Conservation (phyloP, 768 basidiomycete species). For the Russula emetica region DNA sequence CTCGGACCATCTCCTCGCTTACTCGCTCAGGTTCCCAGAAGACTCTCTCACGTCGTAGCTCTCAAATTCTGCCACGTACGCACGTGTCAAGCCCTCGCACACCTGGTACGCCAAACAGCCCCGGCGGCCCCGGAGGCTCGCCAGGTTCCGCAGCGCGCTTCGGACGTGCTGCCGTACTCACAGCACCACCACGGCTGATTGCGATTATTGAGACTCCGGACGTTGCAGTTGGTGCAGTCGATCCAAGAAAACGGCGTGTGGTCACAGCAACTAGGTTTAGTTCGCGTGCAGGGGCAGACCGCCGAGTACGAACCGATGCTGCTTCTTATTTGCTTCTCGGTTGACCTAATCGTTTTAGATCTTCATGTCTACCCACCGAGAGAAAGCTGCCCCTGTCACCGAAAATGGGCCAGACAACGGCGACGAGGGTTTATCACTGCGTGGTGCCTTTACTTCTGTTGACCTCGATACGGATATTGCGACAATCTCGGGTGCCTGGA, state of each 20-base stretch:
- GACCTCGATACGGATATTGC: conserved; percentile 63
- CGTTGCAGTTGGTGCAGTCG: conserved; percentile 84
- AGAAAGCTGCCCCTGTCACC: conserved; percentile 40
- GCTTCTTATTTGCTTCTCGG: background rate
- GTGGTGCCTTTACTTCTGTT: conserved; percentile 39
- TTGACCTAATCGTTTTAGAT: conserved; percentile 44
- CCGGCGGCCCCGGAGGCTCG: conserved; percentile 28
- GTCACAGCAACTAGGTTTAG: conserved; percentile 88
- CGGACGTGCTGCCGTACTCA: conserved; percentile 71
- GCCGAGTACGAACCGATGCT: conserved; percentile 52
- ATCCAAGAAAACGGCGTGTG: conserved; percentile 76
- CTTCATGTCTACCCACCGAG: conserved; percentile 76
- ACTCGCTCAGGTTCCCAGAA: conserved; percentile 49
- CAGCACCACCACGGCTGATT: conserved; percentile 78
- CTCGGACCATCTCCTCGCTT: conserved; percentile 48
- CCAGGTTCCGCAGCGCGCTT: conserved; percentile 45
- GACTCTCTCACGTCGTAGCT: conserved; percentile 42
- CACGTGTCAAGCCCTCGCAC: conserved; percentile 40
- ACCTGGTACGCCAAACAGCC: conserved; percentile 46
- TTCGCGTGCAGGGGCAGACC: conserved; percentile 73
- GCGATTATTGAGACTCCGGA: conserved; percentile 84
- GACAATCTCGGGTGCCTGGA: conserved; percentile 74
- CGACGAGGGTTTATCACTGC: conserved; percentile 25
- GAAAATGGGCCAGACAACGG: conserved; percentile 31
- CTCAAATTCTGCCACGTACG: conserved; percentile 29